Conservation (phyloP, 2,329 filamentous ascomycete genomes). For the Eurotiales sp. region DNA sequence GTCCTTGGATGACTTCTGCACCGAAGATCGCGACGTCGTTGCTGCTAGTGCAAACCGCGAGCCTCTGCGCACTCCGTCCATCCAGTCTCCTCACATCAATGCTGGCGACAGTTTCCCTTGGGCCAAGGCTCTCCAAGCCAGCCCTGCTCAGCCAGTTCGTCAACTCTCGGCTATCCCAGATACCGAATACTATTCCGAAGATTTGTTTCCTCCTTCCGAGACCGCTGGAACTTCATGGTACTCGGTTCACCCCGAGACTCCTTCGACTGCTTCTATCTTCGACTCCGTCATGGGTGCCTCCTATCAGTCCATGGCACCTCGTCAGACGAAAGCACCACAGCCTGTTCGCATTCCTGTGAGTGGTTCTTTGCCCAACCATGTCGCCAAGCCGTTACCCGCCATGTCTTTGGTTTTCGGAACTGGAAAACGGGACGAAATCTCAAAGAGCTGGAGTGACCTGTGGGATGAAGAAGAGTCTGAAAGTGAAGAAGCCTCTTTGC, state of each 20-base stretch:
- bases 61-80: constrained; percentile 89
- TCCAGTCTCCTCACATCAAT: constrained; percentile 80
- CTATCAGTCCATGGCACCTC: constrained; percentile 67
- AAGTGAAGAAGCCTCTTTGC: constrained; percentile 57
- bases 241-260: constrained; percentile 69
- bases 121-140: constrained; percentile 83
- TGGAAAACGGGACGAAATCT: constrained; percentile 68
- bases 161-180: constrained; percentile 83
- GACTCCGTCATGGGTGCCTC: constrained; percentile 80
- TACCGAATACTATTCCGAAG: constrained; percentile 74
- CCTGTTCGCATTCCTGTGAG: constrained; percentile 68
- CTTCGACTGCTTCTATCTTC: constrained; percentile 77
- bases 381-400: constrained; percentile 59
- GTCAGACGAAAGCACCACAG: constrained; percentile 40
- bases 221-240: constrained; percentile 67
- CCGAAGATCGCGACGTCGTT: constrained; percentile 70
- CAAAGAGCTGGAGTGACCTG: constrained; percentile 99
- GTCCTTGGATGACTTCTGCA: constrained; percentile 87
- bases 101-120: constrained; percentile 81
- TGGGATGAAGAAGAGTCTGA: constrained; percentile 89
- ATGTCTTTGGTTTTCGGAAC: constrained; percentile 78
- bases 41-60: constrained; percentile 84
- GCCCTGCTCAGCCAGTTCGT: constrained; percentile 65
- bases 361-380: constrained; percentile 68
- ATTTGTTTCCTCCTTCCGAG: constrained; percentile 78